These are phyloP conservation scores for Penicillium sp. DNA, from an alignment of 2,329 filamentous ascomycete species.

Conservation along the genomic window DNA sequence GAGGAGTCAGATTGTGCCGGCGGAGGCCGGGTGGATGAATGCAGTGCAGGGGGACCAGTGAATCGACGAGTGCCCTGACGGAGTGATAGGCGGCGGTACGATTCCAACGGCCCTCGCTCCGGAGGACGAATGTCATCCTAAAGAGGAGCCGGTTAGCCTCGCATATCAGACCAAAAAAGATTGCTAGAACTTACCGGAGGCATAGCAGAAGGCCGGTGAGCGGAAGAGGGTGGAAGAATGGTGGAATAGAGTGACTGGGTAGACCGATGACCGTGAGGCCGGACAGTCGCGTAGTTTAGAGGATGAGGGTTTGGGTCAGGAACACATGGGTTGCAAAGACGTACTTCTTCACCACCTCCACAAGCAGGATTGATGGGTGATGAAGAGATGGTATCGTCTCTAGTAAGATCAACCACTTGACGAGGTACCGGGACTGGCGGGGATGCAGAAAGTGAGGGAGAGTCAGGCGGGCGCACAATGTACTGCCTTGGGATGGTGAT, in stretches of 20 bases:
- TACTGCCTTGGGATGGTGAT: conserved; percentile 93
- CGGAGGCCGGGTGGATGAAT: not conserved
- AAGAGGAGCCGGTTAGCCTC: not conserved
- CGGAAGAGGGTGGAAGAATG: conserved; percentile 3
- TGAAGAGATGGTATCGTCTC: conserved; percentile 32
- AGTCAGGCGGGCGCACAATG: conserved; percentile 72
- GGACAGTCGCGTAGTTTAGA: conserved; percentile 28
- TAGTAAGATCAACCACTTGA: conserved; percentile 44
- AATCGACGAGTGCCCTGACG: conserved; percentile 3
- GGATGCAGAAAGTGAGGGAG: conserved; percentile 39
- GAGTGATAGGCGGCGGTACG: conserved; percentile 20
- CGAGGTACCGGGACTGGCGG: conserved; percentile 41
- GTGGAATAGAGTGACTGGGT: conserved; percentile 21
- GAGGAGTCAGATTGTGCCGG: not conserved
- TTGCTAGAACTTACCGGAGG: conserved; percentile 3
- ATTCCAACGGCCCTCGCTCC: conserved; percentile 26
- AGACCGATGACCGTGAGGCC: conserved; percentile 20
- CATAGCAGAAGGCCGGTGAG: not conserved
- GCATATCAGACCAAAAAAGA: not conserved
- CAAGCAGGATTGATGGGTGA: conserved; percentile 46
- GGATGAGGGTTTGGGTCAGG: conserved; percentile 63
- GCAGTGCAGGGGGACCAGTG: not conserved
- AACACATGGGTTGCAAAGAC: conserved; percentile 68
- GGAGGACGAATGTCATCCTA: conserved; percentile 7
- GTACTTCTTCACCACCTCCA: conserved; percentile 63